Percentiles rank a stretch among this genome's conserved stretches.
Conservation (phyloP, 2,329 filamentous ascomycete genomes). For the Neocucurbitaria cava region DNA sequence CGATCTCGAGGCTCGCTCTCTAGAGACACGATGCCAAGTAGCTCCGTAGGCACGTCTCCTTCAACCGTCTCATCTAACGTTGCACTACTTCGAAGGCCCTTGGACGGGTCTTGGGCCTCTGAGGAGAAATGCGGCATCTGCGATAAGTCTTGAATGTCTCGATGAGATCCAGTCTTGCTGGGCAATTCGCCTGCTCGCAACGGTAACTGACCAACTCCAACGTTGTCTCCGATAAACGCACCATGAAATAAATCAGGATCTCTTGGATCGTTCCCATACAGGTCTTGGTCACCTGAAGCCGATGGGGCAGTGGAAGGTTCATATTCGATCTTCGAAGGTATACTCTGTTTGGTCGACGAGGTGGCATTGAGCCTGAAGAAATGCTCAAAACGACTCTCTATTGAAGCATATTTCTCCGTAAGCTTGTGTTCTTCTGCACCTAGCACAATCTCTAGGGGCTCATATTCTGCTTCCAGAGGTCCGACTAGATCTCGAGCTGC, state of each 20-base stretch:
- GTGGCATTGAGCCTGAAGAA: conserved; percentile 21
- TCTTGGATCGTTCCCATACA: conserved; percentile 1
- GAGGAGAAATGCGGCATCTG: background rate
- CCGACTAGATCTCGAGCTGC: conserved; percentile 21
- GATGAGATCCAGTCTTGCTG: too few species aligned
- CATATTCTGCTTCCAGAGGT: conserved; percentile 28
- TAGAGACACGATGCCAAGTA: background rate
- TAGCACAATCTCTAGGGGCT: conserved; percentile 20
- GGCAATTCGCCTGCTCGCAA: background rate
- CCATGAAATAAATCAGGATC: conserved; percentile 11
- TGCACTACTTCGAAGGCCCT: background rate
- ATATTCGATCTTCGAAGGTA: conserved; percentile 15
- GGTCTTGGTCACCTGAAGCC: background rate
- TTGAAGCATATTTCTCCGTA: conserved; percentile 9
- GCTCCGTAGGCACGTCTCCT: background rate
- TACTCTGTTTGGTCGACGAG: conserved; percentile 4
- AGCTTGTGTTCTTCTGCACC: conserved; percentile 19
- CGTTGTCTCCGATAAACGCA: conserved; percentile 11
- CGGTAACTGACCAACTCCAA: conserved; percentile 18
- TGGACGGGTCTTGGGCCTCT: background rate
- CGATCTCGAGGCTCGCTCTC: background rate
- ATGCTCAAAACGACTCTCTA: conserved; percentile 18
- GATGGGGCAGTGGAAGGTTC: conserved; percentile 5
- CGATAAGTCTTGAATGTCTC: too few species aligned
- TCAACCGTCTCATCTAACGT: background rate